Evolutionary conservation across 306 rosid species (phyloP).

Genomic region (Sesbania bispinosa): DNA sequence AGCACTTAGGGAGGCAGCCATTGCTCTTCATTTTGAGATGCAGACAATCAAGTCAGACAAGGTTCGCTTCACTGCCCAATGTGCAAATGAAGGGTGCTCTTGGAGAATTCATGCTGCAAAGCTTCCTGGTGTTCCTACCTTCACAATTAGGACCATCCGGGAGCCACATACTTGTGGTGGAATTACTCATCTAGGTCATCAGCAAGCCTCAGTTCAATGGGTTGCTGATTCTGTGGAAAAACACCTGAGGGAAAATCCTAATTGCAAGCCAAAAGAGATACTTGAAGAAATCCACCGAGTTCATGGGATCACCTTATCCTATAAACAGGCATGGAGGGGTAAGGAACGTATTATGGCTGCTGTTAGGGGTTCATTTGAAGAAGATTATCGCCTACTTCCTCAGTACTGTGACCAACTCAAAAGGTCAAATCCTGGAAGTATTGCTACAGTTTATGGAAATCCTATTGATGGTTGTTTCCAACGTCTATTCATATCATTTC

Average conservation of each 20-base stretch:
- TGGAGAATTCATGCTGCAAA: constrained; percentile 89
- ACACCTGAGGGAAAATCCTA: constrained; percentile 63
- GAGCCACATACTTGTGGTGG: constrained; percentile 71
- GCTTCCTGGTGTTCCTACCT: constrained; percentile 78
- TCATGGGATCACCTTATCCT: constrained; percentile 76
- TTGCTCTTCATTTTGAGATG: constrained; percentile 68
- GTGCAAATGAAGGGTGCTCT: constrained; percentile 73
- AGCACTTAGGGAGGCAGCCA: constrained; percentile 71
- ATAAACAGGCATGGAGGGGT: constrained; percentile 89
- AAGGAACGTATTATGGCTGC: too few relatives aligned
- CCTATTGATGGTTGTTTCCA: constrained; percentile 59
- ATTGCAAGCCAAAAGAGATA: too few relatives aligned
- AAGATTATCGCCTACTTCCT: constrained; percentile 70
- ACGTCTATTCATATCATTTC: constrained; percentile 69
- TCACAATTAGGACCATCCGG: constrained; percentile 71
- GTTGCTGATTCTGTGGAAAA: constrained; percentile 70
- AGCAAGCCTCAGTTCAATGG: constrained; percentile 87
- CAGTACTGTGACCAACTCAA: constrained; percentile 70
- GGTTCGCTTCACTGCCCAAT: constrained; percentile 72
- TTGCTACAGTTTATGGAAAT: constrained; percentile 65
- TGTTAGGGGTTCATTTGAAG: constrained; percentile 75
- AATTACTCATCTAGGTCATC: constrained; percentile 73
- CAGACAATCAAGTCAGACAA: constrained; percentile 74
- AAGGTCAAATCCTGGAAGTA: constrained; percentile 68
- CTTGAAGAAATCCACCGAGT: constrained; percentile 71